Evolutionary conservation across 1,139 yeast genomes (phyloP), one percentile per base, ranked within the genome.

Genomic region (Candida sojae): DNA sequence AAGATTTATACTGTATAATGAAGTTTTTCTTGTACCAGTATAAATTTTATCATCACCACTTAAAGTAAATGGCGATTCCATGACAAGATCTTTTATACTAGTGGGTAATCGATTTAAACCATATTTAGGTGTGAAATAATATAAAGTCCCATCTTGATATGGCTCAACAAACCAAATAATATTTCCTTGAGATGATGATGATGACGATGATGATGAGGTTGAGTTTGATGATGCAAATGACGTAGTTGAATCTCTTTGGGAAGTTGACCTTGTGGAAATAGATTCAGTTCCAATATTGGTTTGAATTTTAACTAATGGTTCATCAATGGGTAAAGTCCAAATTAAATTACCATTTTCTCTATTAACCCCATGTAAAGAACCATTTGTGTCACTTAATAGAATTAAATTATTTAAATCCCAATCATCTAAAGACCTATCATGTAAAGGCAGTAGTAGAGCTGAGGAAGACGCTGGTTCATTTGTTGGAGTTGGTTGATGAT

Each of bases 81-180:
- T 66, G 0, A 93, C 92, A 53, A 93, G 72, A 54, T 88, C 88
- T 55, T 83, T 83, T 36, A 95, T 88, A 17, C 91, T 79, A 0
- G 95, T 81, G 0, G 98, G 97, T 6, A 93, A 73, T 62, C 83
- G 86, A 60, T 88, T 89, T 38, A 93, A 70, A 0, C 98, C 98
- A 36, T 70, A 74, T 39, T 79, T 81, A 9, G 86, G 85, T n/a
- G 90, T 84, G 67, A 92, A 92, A 62, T 86, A 90, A 64, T 85
- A 92, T n/a, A 93, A 72, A 0, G 85, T 73, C 0, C 99, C 99
- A 52, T 89, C 96, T 8, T 84, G 86, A 56, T 79, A 81, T 0
- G 99, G 99, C 58, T 93, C 99, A 0, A 93, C 95, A 53, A 92
- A 85, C 95, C 98, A 89, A 4, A 70, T 54, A 31, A 73, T 64